Percentiles rank a stretch among this genome's conserved stretches.
phyloP scores from a whole-genome alignment of 1,284 basidiomycete species.

The Meira miltonrushii region DNA sequence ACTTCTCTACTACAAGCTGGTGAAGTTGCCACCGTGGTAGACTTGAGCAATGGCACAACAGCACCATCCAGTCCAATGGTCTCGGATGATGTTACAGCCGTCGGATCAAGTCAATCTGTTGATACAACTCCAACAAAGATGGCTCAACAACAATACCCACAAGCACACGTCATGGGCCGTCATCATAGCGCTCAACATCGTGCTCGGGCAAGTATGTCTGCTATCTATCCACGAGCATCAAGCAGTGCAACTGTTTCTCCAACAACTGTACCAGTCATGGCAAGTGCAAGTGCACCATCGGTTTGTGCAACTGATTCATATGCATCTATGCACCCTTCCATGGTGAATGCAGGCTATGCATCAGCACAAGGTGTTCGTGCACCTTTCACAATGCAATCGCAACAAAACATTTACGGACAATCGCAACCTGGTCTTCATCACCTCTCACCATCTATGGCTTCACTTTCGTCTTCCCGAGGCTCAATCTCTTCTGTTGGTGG shows the following conservation, averaged over 20 bases:
- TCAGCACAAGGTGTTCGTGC: too few relatives aligned
- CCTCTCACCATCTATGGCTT: conserved; percentile 7
- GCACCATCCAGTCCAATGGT: conserved; percentile 31
- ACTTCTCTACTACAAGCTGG: conserved; percentile 8
- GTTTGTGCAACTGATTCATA: too few relatives aligned
- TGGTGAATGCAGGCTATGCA: too few relatives aligned
- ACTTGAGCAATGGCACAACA: conserved; percentile 11
- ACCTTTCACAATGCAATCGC: too few relatives aligned
- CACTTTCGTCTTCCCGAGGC: conserved; percentile 16
- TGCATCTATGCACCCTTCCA: too few relatives aligned
- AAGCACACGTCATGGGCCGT: not conserved
- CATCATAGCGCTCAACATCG: too few relatives aligned
- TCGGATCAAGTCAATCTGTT: not conserved
- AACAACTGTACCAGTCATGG: too few relatives aligned
- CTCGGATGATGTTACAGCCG: conserved; percentile 23
- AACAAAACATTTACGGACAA: too few relatives aligned
- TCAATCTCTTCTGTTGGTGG: conserved; percentile 28
- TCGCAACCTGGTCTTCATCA: not conserved
- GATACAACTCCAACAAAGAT: not conserved
- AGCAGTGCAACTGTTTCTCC: too few relatives aligned
- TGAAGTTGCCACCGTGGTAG: not conserved
- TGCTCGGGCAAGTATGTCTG: too few relatives aligned
- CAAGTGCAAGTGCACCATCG: too few relatives aligned
- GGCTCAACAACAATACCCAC: not conserved
- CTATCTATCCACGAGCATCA: too few relatives aligned